Evolutionary conservation across 2,329 filamentous ascomycete genomes (phyloP).

Genomic region (Orbilia quercus): DNA sequence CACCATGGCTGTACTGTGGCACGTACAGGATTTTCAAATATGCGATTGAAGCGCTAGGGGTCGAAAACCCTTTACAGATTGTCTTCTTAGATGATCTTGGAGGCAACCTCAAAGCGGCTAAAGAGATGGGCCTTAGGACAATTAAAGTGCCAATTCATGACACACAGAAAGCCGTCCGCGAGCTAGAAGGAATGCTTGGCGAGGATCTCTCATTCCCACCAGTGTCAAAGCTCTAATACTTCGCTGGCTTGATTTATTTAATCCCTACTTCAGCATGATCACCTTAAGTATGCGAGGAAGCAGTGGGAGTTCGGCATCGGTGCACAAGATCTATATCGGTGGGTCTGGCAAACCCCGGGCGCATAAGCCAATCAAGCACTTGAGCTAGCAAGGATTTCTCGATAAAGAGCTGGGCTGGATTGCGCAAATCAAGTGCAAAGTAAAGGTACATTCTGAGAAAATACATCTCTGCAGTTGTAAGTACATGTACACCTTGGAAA

Average conservation of each 20-base stretch:
- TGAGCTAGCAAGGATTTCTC: background rate
- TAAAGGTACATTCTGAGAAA: background rate
- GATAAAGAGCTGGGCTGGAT: constrained; percentile 1
- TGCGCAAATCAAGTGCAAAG: background rate
- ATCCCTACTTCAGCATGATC: constrained; percentile 15
- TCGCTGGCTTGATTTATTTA: constrained; percentile 15
- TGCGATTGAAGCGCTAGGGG: constrained; percentile 70
- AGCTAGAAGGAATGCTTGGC: constrained; percentile 73
- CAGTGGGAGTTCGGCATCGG: too few species aligned
- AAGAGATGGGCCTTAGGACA: constrained; percentile 78
- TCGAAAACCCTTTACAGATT: constrained; percentile 74
- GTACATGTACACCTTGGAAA: background rate
- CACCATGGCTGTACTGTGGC: too few species aligned
- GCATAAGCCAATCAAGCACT: constrained; percentile 28
- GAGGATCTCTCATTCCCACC: constrained; percentile 33
- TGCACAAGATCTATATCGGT: too few species aligned
- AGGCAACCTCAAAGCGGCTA: constrained; percentile 84
- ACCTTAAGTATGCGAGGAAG: too few species aligned
- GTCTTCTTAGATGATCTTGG: constrained; percentile 95
- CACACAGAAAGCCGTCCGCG: constrained; percentile 81
- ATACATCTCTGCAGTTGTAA: background rate
- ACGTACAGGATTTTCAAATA: constrained; percentile 77
- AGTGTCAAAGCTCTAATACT: constrained; percentile 43
- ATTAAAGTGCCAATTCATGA: constrained; percentile 85
- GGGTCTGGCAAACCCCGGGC: constrained; percentile 5